Conservation (phyloP, 495 filamentous ascomycete species). For the Tuber brumale region DNA sequence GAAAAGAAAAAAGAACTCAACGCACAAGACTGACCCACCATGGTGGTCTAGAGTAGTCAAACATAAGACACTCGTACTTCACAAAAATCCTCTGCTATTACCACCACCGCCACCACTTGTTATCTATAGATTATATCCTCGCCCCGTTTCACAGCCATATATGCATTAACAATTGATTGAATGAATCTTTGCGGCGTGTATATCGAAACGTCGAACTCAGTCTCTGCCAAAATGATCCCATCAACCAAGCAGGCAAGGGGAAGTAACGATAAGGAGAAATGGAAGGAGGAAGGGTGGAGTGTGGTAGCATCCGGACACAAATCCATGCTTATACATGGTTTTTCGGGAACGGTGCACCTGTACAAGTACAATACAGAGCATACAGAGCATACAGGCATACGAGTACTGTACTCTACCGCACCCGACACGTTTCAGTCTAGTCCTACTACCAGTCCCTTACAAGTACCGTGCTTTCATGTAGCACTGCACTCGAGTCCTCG, state of each 20-base stretch:
- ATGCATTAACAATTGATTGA: not conserved
- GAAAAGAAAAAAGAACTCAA: not conserved
- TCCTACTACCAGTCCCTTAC: not conserved
- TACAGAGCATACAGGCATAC: not conserved
- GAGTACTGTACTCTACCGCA: not conserved
- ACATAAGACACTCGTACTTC: not conserved
- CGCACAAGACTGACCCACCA: not conserved
- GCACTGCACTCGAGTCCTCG: not conserved
- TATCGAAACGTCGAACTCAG: not conserved
- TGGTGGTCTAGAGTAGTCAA: not conserved
- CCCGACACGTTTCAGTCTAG: not conserved
- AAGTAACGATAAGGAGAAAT: not conserved
- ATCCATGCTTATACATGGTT: not conserved
- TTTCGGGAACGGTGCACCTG: not conserved
- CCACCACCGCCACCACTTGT: not conserved
- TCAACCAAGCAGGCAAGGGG: not conserved
- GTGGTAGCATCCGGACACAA: not conserved
- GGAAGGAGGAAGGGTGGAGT: not conserved
- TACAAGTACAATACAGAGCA: not conserved
- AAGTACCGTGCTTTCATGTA: not conserved
- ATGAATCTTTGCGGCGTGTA: not conserved
- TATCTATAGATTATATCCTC: not conserved
- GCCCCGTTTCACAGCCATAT: not conserved
- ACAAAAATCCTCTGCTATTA: not conserved
- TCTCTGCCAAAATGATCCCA: not conserved